A percentile compares a stretch with the other conserved stretches of the same genome.
phyloP scores from a whole-genome alignment of 768 basidiomycete species.

The Phaeotremella skinneri region DNA sequence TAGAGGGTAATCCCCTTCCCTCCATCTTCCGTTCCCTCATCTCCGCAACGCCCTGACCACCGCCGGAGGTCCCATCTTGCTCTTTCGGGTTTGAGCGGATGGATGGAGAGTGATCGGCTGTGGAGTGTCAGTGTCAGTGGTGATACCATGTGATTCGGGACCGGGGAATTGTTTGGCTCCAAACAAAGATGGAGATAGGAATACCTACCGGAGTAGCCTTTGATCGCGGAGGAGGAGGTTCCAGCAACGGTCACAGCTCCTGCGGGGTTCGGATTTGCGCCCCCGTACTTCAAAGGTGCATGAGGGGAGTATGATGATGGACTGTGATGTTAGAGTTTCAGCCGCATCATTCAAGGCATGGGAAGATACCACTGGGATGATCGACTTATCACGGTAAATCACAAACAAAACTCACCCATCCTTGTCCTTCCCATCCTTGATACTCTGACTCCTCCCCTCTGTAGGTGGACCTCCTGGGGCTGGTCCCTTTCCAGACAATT shows the following conservation, averaged over 20 bases:
- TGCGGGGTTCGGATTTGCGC: slow-evolving; percentile 29
- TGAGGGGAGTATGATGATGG: slow-evolving; percentile 26
- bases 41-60: slow-evolving; percentile 48
- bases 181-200: not conserved
- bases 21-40: slow-evolving; percentile 51
- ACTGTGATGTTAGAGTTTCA: not conserved
- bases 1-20: slow-evolving; percentile 44
- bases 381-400: not conserved
- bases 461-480: slow-evolving; percentile 11
- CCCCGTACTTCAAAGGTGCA: slow-evolving; percentile 37
- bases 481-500: slow-evolving; percentile 35
- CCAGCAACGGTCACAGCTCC: slow-evolving; percentile 41
- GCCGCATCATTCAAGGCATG: not conserved
- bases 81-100: slow-evolving; percentile 35
- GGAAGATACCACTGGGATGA: not conserved
- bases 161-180: not conserved
- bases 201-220: slow-evolving; percentile 37
- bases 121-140: not conserved
- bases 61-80: slow-evolving; percentile 44
- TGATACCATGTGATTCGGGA: not conserved
- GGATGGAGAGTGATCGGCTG: slow-evolving; percentile 41
- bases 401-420: slow-evolving; percentile 25
- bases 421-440: slow-evolving; percentile 33
- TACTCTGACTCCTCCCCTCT: slow-evolving; percentile 34
- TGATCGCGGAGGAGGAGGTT: slow-evolving; percentile 24